Evolutionary conservation across 2,329 filamentous ascomycete genomes (phyloP), one percentile per base, ranked within the genome.

Genomic region (Dactylellina leptospora): DNA sequence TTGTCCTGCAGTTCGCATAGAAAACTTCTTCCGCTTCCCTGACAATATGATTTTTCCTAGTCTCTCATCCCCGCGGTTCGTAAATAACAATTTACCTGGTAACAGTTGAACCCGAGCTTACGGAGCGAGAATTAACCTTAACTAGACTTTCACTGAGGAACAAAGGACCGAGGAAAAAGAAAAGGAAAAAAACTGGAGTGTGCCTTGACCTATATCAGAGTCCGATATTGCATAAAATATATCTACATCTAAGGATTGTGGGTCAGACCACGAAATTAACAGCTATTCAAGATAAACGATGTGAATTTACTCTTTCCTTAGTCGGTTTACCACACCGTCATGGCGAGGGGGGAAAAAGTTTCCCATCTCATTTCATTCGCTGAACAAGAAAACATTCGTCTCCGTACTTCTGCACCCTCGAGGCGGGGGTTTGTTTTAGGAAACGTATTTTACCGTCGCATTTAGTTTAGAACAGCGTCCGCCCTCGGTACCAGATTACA

Each of bases 21-120:
- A 56, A n/a, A 56, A 62, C 48, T 55, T 61, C 58, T 45, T 66
- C 61, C 61, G 61, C 61, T 66, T 56, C 61, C 61, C 42, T 66
- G 44, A 58, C 42, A 51, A 63, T 63, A 71, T 63, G 63, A 71
- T 71, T 71, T 45, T 62, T 70, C 64, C 61, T 66, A 51, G 61
- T 45, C 42, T 51, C 28, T 47, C 40, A 16, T 28, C 45, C 50
- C 60, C 64, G 48, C 64, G 56, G 64, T 56, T 70, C 64, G 64
- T 58, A 61, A 62, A 51, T 50, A 48, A 40, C 53, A 8, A 30
- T 33, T 71, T 71, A 71, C 66, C 66, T 53, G 66, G 66, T 71
- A 71, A 71, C 66, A 58, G 36, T n/a, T 58, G 66, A 62, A 55
- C 51, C 58, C 61, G 51, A 56, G 27, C 23, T 58, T 56, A 25